Evolutionary conservation across 2,329 filamentous ascomycete species (phyloP).

Genomic region (Colletotrichum spinosum): DNA sequence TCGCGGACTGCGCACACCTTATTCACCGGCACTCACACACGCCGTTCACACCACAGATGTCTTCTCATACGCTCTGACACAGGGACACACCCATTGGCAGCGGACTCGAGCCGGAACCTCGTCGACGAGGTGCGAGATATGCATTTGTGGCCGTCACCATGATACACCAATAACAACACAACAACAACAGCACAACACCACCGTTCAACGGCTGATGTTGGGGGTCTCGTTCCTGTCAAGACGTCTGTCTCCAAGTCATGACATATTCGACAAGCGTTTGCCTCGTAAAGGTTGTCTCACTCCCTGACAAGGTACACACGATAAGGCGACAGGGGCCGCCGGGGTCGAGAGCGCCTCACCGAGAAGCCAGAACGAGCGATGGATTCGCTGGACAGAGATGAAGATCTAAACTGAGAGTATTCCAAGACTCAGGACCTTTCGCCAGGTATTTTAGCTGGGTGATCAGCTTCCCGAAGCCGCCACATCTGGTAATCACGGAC

Average conservation of each 20-base stretch:
- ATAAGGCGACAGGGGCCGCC: slow-evolving; percentile 9
- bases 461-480: slow-evolving; percentile 28
- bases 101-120: slow-evolving; percentile 19
- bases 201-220: not conserved
- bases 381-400: not conserved
- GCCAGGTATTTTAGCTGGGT: slow-evolving; percentile 4
- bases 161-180: slow-evolving; percentile 12
- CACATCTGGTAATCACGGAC: slow-evolving; percentile 27
- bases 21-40: slow-evolving; percentile 23
- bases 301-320: slow-evolving; percentile 23
- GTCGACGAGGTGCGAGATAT: slow-evolving; percentile 14
- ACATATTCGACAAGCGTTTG: slow-evolving; percentile 21
- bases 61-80: slow-evolving; percentile 7
- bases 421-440: slow-evolving; percentile 15
- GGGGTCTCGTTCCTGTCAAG: slow-evolving; percentile 19
- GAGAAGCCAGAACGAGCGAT: slow-evolving; percentile 24
- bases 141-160: slow-evolving; percentile 3
- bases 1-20: not conserved
- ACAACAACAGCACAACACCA: not conserved
- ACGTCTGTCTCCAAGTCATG: slow-evolving; percentile 32
- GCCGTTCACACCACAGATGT: slow-evolving; percentile 1
- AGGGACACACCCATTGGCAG: slow-evolving; percentile 11
- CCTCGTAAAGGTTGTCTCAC: slow-evolving; percentile 26
- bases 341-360: slow-evolving; percentile 14
- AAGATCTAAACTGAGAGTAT: too few relatives aligned